A percentile compares a stretch with the other conserved stretches of the same genome.
phyloP scores from a whole-genome alignment of 441 rosid species.

The Bruguiera hainesii region DNA sequence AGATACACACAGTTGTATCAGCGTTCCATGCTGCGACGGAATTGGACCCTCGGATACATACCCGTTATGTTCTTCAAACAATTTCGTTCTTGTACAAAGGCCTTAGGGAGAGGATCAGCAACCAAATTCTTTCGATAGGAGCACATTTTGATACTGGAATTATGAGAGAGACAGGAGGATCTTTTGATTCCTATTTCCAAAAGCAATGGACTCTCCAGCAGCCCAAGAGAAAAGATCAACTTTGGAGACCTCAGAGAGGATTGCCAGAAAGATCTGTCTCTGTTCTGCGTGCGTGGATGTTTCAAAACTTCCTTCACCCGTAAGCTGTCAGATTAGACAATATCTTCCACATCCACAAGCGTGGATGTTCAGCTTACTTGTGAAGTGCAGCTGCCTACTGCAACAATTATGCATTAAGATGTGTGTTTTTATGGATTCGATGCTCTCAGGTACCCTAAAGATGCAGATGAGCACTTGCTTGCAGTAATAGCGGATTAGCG shows the following conservation, averaged over 20 bases:
- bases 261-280: conserved; percentile 84
- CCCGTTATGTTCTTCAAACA: conserved; percentile 69
- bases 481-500: conserved; percentile 80
- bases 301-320: conserved; percentile 97
- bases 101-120: conserved; percentile 79
- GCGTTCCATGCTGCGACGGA: conserved; percentile 93
- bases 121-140: conserved; percentile 70
- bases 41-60: conserved; percentile 71
- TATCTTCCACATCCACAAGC: neutral
- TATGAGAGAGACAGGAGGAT: conserved; percentile 37
- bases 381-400: neutral
- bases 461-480: conserved; percentile 89
- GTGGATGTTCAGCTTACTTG: neutral
- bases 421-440: neutral
- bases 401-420: neutral
- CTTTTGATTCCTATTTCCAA: conserved; percentile 47
- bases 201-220: conserved; percentile 77
- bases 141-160: conserved; percentile 26
- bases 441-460: conserved; percentile 80
- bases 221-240: conserved; percentile 59
- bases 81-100: conserved; percentile 59
- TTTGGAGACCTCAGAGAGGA: conserved; percentile 90
- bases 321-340: conserved; percentile 25
- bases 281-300: conserved; percentile 87
- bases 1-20: conserved; percentile 81